Evolutionary conservation across 495 filamentous ascomycete species (phyloP).

Genomic region (Aspergillus incahuasiensis): DNA sequence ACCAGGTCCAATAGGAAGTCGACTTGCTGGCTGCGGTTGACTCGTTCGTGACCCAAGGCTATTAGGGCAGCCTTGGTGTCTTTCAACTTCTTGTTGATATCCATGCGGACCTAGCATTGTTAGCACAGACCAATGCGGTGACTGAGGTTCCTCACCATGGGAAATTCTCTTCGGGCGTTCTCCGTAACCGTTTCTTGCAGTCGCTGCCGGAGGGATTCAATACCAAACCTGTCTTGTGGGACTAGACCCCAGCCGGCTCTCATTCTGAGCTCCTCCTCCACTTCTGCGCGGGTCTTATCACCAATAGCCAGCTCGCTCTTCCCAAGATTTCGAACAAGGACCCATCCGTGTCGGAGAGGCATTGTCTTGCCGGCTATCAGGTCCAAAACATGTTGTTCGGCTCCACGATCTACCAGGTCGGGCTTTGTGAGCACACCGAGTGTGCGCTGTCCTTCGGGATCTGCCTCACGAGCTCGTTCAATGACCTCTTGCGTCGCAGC

Average conservation of each 20-base stretch:
- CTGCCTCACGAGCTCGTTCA: slow-evolving; percentile 44
- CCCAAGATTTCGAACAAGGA: slow-evolving; percentile 52
- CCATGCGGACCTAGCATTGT: slow-evolving; percentile 34
- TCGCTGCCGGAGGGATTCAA: slow-evolving; percentile 41
- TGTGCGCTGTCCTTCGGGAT: slow-evolving; percentile 48
- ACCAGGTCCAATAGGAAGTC: slow-evolving; percentile 40
- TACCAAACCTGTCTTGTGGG: slow-evolving; percentile 43
- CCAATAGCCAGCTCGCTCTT: slow-evolving; percentile 19
- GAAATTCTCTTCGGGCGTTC: slow-evolving; percentile 15
- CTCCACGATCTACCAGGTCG: slow-evolving; percentile 34
- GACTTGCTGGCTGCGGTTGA: slow-evolving; percentile 38
- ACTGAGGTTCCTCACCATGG: background rate
- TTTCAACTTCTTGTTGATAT: slow-evolving; percentile 39
- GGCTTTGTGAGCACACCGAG: slow-evolving; percentile 59
- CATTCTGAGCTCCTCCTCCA: slow-evolving; percentile 22
- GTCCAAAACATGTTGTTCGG: slow-evolving; percentile 36
- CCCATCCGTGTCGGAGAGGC: slow-evolving; percentile 49
- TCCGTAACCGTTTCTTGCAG: slow-evolving; percentile 12
- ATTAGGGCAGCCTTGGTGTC: slow-evolving; percentile 27
- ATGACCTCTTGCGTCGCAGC: slow-evolving; percentile 59
- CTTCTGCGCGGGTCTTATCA: slow-evolving; percentile 14
- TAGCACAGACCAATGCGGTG: background rate
- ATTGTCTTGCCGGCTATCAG: slow-evolving; percentile 42
- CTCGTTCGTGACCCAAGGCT: slow-evolving; percentile 41
- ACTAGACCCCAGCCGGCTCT: slow-evolving; percentile 42